Base-by-base conservation (phyloP, 2,329 filamentous ascomycete genomes). In the Aspergillus sergii region DNA sequence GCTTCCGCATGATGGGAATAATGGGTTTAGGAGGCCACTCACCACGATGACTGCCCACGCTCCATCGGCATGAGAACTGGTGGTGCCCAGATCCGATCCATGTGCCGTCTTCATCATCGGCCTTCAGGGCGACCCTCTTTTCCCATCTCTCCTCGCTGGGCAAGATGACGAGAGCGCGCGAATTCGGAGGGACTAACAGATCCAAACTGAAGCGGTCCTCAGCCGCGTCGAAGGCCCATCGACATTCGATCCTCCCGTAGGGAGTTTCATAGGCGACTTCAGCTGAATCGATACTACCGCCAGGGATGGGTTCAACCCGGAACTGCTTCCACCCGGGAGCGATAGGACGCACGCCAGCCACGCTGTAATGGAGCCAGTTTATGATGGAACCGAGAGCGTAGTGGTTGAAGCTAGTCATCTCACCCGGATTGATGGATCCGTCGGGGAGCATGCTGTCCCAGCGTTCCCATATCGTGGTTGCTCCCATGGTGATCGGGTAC, bases 371-470 rank as follows among this genome's bases (percentile, higher is more conserved):
- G 36, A 81, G 64, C 77, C 78, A 82, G 21, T 76, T 73, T 2
- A 58, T 45, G 56, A 81, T 75, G 2, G 75, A 74, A 0, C 79
- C 79, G 2, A 81, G 70, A 0, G 79, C 77, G 54, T 81, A 80
- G 57, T 82, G 79, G 56, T 81, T 80, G 61, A 80, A 80, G 46
- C 75, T 78, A 0, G 79, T 81, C 80, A 81, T 81, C n/a, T 73
- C 66, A 0, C 79, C 79, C 0, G 76, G 71, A 56, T 81, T 81
- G 57, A 81, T 71, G 1, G 63, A 69, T 3, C 76, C 78, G 57
- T 80, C 71, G 0, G 78, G 73, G 6, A 76, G 65, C 70, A 81
- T 73, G 54, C 72, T 75, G 62, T 82, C 76, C 80, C 80, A 82
- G 8, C 80, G 72, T 61, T 82, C 80, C 80, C 80, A 82, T 14